Base-by-base conservation (phyloP, 306 rosid species). In the Begonia peltatifolia region DNA sequence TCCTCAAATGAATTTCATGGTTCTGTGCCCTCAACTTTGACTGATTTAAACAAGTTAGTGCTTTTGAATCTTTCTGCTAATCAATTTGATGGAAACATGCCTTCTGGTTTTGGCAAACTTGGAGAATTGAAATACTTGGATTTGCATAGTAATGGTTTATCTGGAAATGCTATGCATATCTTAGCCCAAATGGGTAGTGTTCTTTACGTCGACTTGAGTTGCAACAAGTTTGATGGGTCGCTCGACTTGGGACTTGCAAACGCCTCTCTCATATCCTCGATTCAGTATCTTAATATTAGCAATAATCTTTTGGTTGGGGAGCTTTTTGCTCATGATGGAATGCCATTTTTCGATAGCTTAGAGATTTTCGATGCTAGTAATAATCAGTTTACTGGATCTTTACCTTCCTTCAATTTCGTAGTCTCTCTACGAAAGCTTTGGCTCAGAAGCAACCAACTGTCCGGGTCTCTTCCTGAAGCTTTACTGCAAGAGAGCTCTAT, bases 261-360 rank as follows among this genome's bases (percentile, higher is more conserved):
- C 54, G 62, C 68, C 12, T 76, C 77, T 0, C 72, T 82, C 55
- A 62, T 82, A 43, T 76, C 82, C 10, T 74, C 92, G 1, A 62
- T 85, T 61, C 75, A 49, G 3, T 68, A 76, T 59, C 70, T 85
- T 16, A 85, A 85, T 68, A 50, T 82, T 22, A 85, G 95, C 56
- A 71, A 70, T 53, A 85, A 85, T 73, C 60, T 74, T 20, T 71
- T 85, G 83, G 57, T 15, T 42, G 92, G 92, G 53, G 76, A 79
- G 68, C 82, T 77, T 44, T 85, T 85, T 72, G 74, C 71, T 53
- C 92, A 85, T 57, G 92, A 82, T 74, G 95, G 87, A 51, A 72
- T 82, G 76, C 79, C 95, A 15, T 85, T 76, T 64, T 81, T 85
- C 53, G 95, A 85, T 65, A 79, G 63, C 68, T 79, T 85, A 74